Conservation (phyloP, 257 asterid species). For the Henckelia pumila region DNA sequence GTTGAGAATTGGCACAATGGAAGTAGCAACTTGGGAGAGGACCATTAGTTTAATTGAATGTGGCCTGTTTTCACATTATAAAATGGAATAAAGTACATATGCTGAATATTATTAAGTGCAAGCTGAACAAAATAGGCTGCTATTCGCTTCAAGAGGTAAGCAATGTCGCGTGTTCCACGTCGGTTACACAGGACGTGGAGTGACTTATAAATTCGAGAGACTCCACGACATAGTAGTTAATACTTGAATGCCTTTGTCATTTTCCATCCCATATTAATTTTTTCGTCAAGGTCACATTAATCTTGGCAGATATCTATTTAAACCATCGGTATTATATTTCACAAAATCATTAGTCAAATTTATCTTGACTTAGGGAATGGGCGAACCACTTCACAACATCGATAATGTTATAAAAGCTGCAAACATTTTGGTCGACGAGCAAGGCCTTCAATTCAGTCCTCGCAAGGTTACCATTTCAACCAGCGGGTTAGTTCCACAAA, state of each 20-base stretch:
- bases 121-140: neutral
- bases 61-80: neutral
- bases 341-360: constrained; percentile 4
- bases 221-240: neutral
- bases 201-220: neutral
- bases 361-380: constrained; percentile 73
- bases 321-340: constrained; percentile 2
- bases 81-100: neutral
- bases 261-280: neutral
- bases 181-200: neutral
- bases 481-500: constrained; percentile 92
- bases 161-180: neutral
- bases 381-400: constrained; percentile 91
- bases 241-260: neutral
- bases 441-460: constrained; percentile 97
- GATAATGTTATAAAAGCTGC: constrained; percentile 90
- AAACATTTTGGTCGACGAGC: constrained; percentile 86
- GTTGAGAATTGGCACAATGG: neutral
- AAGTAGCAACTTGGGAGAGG: neutral
- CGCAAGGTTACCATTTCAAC: constrained; percentile 93
- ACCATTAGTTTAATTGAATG: neutral
- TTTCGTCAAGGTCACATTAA: neutral
- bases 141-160: neutral
- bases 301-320: constrained; percentile 2
- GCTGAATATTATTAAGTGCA: neutral